These are phyloP conservation scores for Bretziella fagacearum DNA, from an alignment of 2,329 filamentous ascomycete species.

Conservation along the genomic window DNA sequence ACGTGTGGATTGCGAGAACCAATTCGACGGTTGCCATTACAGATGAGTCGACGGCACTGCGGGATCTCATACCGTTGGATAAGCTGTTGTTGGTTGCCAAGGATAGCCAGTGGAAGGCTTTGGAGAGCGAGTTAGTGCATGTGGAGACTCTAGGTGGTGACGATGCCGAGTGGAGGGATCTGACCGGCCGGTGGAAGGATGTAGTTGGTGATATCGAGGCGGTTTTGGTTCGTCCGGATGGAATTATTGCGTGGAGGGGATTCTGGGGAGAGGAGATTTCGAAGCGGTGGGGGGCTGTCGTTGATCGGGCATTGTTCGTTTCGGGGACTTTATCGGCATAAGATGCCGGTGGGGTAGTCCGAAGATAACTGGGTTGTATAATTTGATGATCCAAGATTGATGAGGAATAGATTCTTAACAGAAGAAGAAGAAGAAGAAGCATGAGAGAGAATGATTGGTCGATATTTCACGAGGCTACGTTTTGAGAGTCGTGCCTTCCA, in stretches of 20 bases:
- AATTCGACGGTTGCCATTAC: background rate
- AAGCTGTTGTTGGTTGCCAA: slow-evolving; percentile 3
- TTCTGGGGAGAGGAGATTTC: background rate
- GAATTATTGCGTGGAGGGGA: slow-evolving; percentile 11
- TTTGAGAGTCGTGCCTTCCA: too few relatives aligned
- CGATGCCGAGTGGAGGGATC: slow-evolving; percentile 1
- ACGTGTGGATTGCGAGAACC: slow-evolving; percentile 3
- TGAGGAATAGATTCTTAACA: too few relatives aligned
- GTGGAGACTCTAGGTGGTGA: slow-evolving; percentile 4
- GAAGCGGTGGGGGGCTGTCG: background rate
- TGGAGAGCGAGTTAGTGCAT: background rate
- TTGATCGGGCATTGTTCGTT: slow-evolving; percentile 3
- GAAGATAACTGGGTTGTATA: too few relatives aligned
- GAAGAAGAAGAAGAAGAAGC: too few relatives aligned
- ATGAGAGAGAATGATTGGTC: too few relatives aligned
- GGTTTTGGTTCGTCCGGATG: slow-evolving; percentile 2
- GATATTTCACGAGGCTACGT: too few relatives aligned
- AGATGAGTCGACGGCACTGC: background rate
- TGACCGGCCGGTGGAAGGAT: background rate
- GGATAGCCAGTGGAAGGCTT: slow-evolving; percentile 2
- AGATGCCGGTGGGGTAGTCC: too few relatives aligned
- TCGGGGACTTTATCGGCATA: too few relatives aligned
- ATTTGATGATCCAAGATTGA: too few relatives aligned
- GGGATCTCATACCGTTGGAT: slow-evolving; percentile 5
- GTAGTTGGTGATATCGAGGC: slow-evolving; percentile 3